These are phyloP conservation scores for Talaromyces sp. DNA, from an alignment of 2,329 filamentous ascomycete genomes.

Conservation along the genomic window DNA sequence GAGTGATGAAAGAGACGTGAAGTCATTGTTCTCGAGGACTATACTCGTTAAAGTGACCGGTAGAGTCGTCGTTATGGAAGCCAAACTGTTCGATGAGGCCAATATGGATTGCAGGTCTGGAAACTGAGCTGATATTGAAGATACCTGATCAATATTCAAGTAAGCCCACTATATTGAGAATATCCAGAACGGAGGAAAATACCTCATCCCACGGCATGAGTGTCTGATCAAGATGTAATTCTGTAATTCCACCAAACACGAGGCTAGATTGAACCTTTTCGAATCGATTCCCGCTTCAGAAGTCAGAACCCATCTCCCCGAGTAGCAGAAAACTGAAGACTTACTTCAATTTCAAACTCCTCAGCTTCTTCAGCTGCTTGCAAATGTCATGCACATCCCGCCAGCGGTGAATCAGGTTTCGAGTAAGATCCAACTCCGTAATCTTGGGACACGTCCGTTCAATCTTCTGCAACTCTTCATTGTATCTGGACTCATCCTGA, in stretches of 20 bases:
- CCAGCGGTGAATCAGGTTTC: slow-evolving; percentile 72
- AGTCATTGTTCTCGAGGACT: slow-evolving; percentile 48
- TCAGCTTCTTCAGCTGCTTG: slow-evolving; percentile 62
- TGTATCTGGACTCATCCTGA: slow-evolving; percentile 18
- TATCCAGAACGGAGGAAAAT: slow-evolving; percentile 16
- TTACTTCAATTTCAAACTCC: slow-evolving; percentile 68
- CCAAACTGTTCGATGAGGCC: slow-evolving; percentile 37
- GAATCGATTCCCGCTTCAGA: slow-evolving; percentile 67
- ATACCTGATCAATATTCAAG: slow-evolving; percentile 29
- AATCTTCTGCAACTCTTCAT: slow-evolving; percentile 49
- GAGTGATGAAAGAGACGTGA: slow-evolving; percentile 39
- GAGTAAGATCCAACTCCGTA: slow-evolving; percentile 75
- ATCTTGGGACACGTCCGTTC: slow-evolving; percentile 54
- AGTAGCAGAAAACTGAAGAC: slow-evolving; percentile 28
- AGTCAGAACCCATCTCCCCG: slow-evolving; percentile 16
- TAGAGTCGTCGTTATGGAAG: slow-evolving; percentile 28
- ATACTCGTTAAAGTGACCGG: slow-evolving; percentile 42
- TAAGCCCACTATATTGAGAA: slow-evolving; percentile 16
- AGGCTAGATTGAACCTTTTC: slow-evolving; percentile 37
- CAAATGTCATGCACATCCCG: slow-evolving; percentile 68
- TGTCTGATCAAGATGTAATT: slow-evolving; percentile 65
- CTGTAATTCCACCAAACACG: slow-evolving; percentile 52
- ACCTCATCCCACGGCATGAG: slow-evolving; percentile 65
- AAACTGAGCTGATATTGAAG: slow-evolving; percentile 32
- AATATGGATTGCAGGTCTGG: slow-evolving; percentile 34